phyloP scores from a whole-genome alignment of 169 alveolate genomes.

The Plasmodium relictum region DNA sequence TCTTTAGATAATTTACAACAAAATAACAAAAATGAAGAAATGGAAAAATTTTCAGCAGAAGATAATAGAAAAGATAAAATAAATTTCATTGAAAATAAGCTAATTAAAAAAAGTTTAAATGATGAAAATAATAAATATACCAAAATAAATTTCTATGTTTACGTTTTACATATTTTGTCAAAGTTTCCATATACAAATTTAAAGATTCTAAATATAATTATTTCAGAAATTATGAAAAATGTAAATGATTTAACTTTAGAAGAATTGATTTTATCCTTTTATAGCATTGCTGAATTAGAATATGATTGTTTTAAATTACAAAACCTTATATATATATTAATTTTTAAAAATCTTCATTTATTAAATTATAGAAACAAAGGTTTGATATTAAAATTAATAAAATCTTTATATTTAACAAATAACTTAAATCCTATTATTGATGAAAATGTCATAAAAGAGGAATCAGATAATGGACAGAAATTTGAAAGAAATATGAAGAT shows the following conservation, averaged over 20 bases:
- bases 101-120: neutral
- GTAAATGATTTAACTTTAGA: constrained; percentile 40
- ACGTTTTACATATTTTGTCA: constrained; percentile 35
- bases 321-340: constrained; percentile 25
- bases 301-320: constrained; percentile 7
- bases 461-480: neutral
- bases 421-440: neutral
- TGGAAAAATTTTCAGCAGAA: constrained; percentile 14
- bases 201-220: constrained; percentile 21
- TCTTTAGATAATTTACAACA: constrained; percentile 7
- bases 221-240: constrained; percentile 3
- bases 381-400: constrained; percentile 19
- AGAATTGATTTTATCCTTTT: constrained; percentile 52
- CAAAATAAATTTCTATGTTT: constrained; percentile 30
- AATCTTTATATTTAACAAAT: constrained; percentile 15
- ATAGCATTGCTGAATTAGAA: constrained; percentile 60
- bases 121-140: neutral
- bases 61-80: constrained; percentile 38
- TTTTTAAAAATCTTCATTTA: constrained; percentile 15
- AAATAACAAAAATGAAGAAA: constrained; percentile 4
- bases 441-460: neutral
- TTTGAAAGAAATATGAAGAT: neutral
- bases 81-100: constrained; percentile 12
- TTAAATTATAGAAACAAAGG: constrained; percentile 48
- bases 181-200: constrained; percentile 67